These are phyloP conservation scores for Aspergillus costaricaensis DNA, from an alignment of 2,329 filamentous ascomycete genomes.

Conservation along the genomic window DNA sequence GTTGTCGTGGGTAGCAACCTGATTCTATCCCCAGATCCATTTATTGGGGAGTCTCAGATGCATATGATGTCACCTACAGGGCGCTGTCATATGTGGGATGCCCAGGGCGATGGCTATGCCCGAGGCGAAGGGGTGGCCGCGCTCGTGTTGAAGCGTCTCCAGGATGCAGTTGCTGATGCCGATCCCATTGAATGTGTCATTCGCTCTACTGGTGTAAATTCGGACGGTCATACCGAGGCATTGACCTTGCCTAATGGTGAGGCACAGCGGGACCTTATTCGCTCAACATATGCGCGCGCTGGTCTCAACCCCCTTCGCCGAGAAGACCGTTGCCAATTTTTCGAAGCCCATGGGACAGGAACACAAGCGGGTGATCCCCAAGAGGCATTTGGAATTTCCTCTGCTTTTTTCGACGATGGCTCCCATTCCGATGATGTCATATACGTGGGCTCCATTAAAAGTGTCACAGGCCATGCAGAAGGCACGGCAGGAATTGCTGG, in stretches of 20 bases:
- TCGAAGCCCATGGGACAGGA: constrained; percentile 51
- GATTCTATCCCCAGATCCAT: constrained; percentile 34
- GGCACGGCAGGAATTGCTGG: constrained; percentile 26
- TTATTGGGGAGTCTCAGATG: constrained; percentile 24
- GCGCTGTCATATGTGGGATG: constrained; percentile 52
- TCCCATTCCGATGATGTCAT: constrained; percentile 2
- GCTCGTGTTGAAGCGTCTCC: constrained; percentile 51
- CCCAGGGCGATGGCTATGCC: constrained; percentile 52
- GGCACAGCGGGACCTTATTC: constrained; percentile 46
- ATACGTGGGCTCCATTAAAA: constrained; percentile 14
- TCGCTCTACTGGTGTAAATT: constrained; percentile 36
- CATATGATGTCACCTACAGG: constrained; percentile 55
- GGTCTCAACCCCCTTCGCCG: constrained; percentile 36
- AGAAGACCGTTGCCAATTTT: constrained; percentile 41
- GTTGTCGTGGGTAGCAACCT: constrained; percentile 34
- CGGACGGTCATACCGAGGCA: constrained; percentile 38
- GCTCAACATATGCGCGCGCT: constrained; percentile 39
- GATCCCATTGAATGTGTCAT: constrained; percentile 37
- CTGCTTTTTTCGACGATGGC: constrained; percentile 21
- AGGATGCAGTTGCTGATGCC: constrained; percentile 51
- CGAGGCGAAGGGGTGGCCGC: constrained; percentile 51
- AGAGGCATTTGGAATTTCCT: constrained; percentile 29
- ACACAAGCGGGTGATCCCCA: constrained; percentile 34
- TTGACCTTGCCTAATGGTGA: constrained; percentile 38
- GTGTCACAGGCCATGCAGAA: constrained; percentile 14